Conservation (phyloP, 148 eudicot species). For the Mesembryanthemum crystallinum region DNA sequence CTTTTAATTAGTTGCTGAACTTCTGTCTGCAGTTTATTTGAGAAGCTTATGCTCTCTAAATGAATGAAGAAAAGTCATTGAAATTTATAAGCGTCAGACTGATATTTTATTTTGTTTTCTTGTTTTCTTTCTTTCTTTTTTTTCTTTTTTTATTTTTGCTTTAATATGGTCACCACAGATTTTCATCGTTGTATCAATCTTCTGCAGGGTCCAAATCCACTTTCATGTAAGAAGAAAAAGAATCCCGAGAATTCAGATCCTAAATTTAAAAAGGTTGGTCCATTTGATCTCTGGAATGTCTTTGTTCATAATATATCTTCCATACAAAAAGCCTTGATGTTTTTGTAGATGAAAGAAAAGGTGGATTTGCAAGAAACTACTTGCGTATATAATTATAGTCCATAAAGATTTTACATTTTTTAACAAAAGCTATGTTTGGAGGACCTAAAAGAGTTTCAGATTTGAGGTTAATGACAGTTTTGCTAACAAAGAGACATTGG, state of each 20-base stretch:
- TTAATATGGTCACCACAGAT: neutral
- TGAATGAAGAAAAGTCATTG: neutral
- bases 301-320: neutral
- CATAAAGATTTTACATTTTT: neutral
- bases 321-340: neutral
- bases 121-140: too few species aligned
- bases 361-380: neutral
- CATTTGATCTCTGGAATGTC: neutral
- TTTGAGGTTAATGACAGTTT: too few species aligned
- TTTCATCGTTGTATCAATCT: neutral
- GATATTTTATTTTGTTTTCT: neutral
- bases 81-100: neutral
- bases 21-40: neutral
- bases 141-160: neutral
- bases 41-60: neutral
- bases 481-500: too few species aligned
- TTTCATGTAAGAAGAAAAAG: conserved; percentile 80
- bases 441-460: too few species aligned
- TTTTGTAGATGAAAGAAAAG: neutral
- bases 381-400: neutral
- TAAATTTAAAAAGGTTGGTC: conserved; percentile 37
- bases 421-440: too few species aligned
- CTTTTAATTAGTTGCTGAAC: neutral
- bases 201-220: conserved; percentile 91
- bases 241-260: conserved; percentile 30